Base-by-base conservation (phyloP, 257 asterid genomes). In the Solanum phureja region DNA sequence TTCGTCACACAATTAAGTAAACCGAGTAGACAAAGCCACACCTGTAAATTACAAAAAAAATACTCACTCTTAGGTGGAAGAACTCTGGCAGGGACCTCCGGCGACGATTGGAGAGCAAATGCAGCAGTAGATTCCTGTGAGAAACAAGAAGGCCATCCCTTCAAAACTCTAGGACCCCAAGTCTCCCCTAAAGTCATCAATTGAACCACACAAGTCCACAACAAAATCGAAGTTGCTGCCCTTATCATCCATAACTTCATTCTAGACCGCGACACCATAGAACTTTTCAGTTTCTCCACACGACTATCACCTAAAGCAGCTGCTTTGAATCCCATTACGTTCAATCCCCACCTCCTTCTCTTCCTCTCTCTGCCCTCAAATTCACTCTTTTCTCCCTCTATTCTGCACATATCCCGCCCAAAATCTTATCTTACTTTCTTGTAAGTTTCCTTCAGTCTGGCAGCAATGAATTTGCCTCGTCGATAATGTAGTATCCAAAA, bases 181-280 rank as follows among this genome's bases (percentile, higher is more conserved):
- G 94, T 93, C 85, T 96, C 98, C 52, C 98, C 95, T 91, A 95
- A 92, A 76, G 98, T 95, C 62, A 95, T 94, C 87, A 96, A 91
- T 91, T 95, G 99, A 92, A 96, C 98, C 87, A 96, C 91, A 86
- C 98, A 96, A 90, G 96, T 96, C 98, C 98, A 96, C 71, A 96
- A 90, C 92, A 96, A 86, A 88, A 96, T 76, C 37, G 98, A 91
- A 1, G 98, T 94, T 2, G 96, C 94, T 12, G 97, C 98, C 88
- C 99, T 92, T 52, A 96, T 93, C 88, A 94, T 94, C 99, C 99
- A 96, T 11, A 96, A 94, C 94, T 95, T 96, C 98, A 94, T 94
- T 86, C 97, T 91, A 11, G 98, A 93, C 89, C 96, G 88, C 23
- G 99, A 96, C 29, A 94, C 92, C 93, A 94, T 86, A 5, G 96